Conservation (phyloP, 345 rosid genomes). For the Diplotaxis tenuifolia region DNA sequence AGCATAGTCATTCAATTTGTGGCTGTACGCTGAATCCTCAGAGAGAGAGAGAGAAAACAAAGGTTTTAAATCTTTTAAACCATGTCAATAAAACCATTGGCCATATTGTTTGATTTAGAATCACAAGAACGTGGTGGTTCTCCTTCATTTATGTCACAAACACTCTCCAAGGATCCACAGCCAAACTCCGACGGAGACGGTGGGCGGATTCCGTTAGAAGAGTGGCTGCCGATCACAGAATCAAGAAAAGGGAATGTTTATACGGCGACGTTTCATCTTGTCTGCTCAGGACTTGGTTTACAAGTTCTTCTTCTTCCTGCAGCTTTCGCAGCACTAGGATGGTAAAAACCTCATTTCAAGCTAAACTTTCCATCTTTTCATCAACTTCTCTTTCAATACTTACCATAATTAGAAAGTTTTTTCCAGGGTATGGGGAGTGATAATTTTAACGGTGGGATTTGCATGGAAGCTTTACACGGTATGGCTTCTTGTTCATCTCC, state of each 20-base stretch:
- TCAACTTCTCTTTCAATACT: not conserved
- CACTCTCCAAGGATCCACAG: conserved; percentile 20
- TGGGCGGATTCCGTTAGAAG: conserved; percentile 28
- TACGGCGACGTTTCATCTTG: conserved; percentile 79
- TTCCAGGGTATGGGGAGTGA: conserved; percentile 70
- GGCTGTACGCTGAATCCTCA: not conserved
- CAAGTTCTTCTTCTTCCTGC: conserved; percentile 85
- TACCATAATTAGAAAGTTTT: not conserved
- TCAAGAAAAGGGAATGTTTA: conserved; percentile 78
- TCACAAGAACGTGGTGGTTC: conserved; percentile 27
- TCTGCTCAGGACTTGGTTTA: conserved; percentile 77
- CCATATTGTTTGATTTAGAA: conserved; percentile 22
- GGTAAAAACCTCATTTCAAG: conserved; percentile 39
- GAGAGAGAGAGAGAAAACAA: conserved; percentile 3
- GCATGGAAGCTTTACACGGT: conserved; percentile 79
- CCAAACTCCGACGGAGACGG: conserved; percentile 29
- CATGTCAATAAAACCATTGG: conserved; percentile 14
- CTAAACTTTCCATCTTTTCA: not conserved
- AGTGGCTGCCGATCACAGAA: conserved; percentile 90
- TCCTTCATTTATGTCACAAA: conserved; percentile 30
- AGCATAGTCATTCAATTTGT: not conserved
- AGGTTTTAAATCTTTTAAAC: not conserved
- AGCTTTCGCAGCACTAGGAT: conserved; percentile 79
- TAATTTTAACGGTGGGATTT: conserved; percentile 51
- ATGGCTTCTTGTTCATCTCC: conserved; percentile 73